Conservation (phyloP, 2,329 filamentous ascomycete species). For the Diaporthe capsici region DNA sequence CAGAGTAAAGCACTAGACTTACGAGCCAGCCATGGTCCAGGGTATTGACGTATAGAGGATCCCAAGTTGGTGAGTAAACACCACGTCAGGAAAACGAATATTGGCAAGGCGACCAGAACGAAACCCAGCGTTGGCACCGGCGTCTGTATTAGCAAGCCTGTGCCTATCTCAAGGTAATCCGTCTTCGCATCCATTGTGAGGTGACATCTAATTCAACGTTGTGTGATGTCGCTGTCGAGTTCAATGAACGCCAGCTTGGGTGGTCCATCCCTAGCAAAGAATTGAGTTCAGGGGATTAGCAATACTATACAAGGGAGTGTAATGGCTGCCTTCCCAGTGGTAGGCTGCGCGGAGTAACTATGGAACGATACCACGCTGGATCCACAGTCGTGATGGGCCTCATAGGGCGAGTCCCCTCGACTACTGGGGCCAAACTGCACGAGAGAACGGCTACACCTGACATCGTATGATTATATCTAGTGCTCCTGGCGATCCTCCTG, state of each 20-base stretch:
- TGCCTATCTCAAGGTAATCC: background rate
- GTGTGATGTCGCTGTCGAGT: background rate
- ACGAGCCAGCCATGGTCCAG: slow-evolving; percentile 14
- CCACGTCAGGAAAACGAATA: background rate
- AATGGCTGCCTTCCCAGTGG: background rate
- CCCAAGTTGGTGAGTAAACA: background rate
- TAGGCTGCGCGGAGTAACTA: background rate
- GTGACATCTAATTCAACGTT: background rate
- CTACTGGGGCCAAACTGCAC: background rate
- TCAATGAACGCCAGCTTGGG: too few species aligned
- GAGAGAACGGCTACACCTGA: background rate
- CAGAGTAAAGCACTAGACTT: background rate
- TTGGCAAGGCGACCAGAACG: background rate
- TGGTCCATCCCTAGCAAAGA: too few species aligned
- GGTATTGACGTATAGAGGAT: background rate
- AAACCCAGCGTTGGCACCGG: background rate
- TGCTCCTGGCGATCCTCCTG: background rate
- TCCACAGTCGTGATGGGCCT: background rate
- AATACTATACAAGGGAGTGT: background rate
- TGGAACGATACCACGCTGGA: background rate
- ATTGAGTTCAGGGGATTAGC: background rate
- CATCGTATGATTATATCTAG: background rate
- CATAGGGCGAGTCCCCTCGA: background rate
- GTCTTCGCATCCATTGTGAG: background rate
- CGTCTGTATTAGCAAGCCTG: background rate